Conservation (phyloP, 2,329 filamentous ascomycete genomes). For the Xylariaceae sp. region DNA sequence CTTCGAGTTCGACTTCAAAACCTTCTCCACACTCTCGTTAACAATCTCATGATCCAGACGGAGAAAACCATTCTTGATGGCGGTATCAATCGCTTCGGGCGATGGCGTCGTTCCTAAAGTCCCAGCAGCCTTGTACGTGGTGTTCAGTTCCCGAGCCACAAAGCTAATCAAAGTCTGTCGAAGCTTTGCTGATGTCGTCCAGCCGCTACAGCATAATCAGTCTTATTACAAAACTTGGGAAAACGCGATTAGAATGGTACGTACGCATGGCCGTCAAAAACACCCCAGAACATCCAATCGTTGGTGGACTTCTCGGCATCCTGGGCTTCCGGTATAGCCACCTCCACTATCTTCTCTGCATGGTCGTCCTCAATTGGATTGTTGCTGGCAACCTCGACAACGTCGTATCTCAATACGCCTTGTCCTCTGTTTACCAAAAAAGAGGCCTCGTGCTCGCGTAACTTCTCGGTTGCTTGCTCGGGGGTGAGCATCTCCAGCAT, state of each 20-base stretch:
- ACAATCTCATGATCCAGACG: slow-evolving; percentile 93
- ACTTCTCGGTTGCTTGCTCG: slow-evolving; percentile 87
- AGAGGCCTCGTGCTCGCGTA: slow-evolving; percentile 88
- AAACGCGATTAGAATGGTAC: slow-evolving; percentile 35
- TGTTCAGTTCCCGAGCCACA: slow-evolving; percentile 89
- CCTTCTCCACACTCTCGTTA: slow-evolving; percentile 87
- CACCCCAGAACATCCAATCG: slow-evolving; percentile 99
- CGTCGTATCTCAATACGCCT: slow-evolving; percentile 91
- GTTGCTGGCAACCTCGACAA: slow-evolving; percentile 93
- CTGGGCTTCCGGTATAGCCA: slow-evolving; percentile 61
- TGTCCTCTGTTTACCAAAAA: slow-evolving; percentile 86
- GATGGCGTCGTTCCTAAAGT: slow-evolving; percentile 63
- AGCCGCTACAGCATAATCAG: slow-evolving; percentile 64
- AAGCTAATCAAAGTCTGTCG: slow-evolving; percentile 90
- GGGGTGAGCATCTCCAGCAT: slow-evolving; percentile 96
- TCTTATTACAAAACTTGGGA: slow-evolving; percentile 1
- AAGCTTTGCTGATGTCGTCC: slow-evolving; percentile 96
- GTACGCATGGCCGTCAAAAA: slow-evolving; percentile 95
- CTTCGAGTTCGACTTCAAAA: slow-evolving; percentile 86
- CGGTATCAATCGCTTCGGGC: slow-evolving; percentile 80
- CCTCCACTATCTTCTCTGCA: slow-evolving; percentile 95
- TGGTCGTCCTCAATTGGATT: slow-evolving; percentile 98
- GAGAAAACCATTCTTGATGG: slow-evolving; percentile 90
- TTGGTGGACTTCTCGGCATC: slow-evolving; percentile 56
- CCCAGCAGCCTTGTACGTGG: slow-evolving; percentile 80